Evolutionary conservation across 2,329 filamentous ascomycete genomes (phyloP), one percentile per base, ranked within the genome.

Genomic region (Xylaria sp.): DNA sequence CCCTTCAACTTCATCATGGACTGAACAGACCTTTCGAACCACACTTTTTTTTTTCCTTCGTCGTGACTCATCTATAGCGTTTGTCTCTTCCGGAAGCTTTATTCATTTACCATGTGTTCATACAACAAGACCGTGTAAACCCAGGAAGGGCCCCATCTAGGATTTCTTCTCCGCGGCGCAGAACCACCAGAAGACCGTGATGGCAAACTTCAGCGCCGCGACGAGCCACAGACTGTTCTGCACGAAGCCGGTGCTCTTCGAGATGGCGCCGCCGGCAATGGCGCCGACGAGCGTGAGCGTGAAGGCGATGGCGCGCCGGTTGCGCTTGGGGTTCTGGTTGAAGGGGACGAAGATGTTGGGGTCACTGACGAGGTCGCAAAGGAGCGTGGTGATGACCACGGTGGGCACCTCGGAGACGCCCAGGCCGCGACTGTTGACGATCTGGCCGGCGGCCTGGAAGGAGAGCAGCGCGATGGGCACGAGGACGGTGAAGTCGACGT

Each of bases 361-460:
- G 66, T 84, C 82, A 51, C 78, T 79, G 62, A 82, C 76, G 44
- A 83, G 63, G 63, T 83, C 82, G 67, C 79, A 81, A 62, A 83
- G 80, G 5, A 81, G 71, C 54, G 76, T 81, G 2, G 82, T 84
- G 60, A 84, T 69, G 13, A 84, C 82, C 56, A 80, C 82, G 1
- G 81, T 82, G 1, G 82, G 82, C 57, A 84, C 75, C 68, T 83
- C 81, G 64, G 78, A 78, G 63, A 79, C 79, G 4, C 80, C 80
- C 34, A 84, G 71, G 3, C 78, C 70, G 46, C 81, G 74, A 30
- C 76, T 79, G 46, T 76, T 78, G 34, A 81, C 80, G 63, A 83
- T 83, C 70, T 83, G 80, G 50, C 81, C 80, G 5, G 80, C 82
- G 37, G 76, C 78, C 65, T 83, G 80, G 64, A 83, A 81, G 0